These are phyloP conservation scores for Daldinia grandis DNA, from an alignment of 495 filamentous ascomycete genomes.

Conservation along the genomic window DNA sequence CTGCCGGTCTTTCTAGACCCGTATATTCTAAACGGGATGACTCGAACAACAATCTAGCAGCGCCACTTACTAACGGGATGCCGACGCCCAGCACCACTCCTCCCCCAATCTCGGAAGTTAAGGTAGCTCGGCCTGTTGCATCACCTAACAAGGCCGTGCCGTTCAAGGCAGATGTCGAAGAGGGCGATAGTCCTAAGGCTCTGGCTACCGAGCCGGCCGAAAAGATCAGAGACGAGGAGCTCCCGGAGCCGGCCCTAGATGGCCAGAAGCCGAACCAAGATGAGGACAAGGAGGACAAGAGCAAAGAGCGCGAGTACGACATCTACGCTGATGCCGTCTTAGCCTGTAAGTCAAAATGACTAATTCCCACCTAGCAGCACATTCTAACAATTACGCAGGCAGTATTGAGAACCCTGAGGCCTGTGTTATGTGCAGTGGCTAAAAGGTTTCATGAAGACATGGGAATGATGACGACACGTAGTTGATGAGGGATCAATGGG, in stretches of 20 bases:
- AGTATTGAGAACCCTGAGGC: slow-evolving; percentile 92
- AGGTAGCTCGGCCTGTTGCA: slow-evolving; percentile 52
- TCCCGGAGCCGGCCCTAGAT: slow-evolving; percentile 61
- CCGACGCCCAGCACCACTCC: slow-evolving; percentile 69
- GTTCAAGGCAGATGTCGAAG: slow-evolving; percentile 73
- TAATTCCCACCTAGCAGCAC: neutral
- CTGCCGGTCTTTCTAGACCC: slow-evolving; percentile 50
- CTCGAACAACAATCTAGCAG: slow-evolving; percentile 34
- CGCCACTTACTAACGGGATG: slow-evolving; percentile 60
- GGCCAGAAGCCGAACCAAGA: slow-evolving; percentile 57
- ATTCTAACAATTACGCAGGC: slow-evolving; percentile 52
- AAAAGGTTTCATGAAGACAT: slow-evolving; percentile 22
- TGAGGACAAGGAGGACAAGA: slow-evolving; percentile 70
- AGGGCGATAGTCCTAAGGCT: slow-evolving; percentile 79
- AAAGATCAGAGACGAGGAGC: slow-evolving; percentile 63
- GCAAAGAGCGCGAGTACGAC: slow-evolving; percentile 77
- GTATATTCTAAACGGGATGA: slow-evolving; percentile 54
- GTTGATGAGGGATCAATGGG: slow-evolving; percentile 40
- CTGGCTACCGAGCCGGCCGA: slow-evolving; percentile 73
- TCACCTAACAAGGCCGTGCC: slow-evolving; percentile 58
- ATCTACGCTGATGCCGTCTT: slow-evolving; percentile 94
- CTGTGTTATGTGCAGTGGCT: slow-evolving; percentile 92
- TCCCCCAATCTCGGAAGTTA: slow-evolving; percentile 60
- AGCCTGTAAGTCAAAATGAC: slow-evolving; percentile 68
- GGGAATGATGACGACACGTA: slow-evolving; percentile 39